Evolutionary conservation across 2,329 filamentous ascomycete genomes (phyloP), one percentile per base, ranked within the genome.

Genomic region (Fusarium brachygibbosum): DNA sequence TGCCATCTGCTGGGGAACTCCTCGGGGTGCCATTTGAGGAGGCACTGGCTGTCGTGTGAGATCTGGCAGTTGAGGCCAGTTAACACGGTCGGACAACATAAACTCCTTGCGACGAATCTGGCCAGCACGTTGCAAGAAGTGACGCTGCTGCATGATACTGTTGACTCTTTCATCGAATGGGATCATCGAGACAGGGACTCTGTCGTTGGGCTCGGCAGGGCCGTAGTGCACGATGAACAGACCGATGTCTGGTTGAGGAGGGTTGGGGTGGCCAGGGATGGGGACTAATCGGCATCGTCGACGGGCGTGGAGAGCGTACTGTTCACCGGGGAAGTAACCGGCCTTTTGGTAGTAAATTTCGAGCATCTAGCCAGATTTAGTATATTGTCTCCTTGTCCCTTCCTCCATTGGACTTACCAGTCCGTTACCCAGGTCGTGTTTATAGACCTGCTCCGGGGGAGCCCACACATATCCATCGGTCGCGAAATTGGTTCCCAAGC

Each of bases 381-480:
- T 60, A 56, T 42, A 14, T 5, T n/a, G 17, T 16, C 25, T 42
- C 44, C 29, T 21, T 16, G 23, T 29, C 10, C 4, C n/a, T 34
- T n/a, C 17, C 21, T 49, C 21, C 14, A 31, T 38, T 34, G 17
- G 4, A 51, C 58, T 56, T 83, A 88, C 87, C 78, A 88, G 75
- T 51, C 85, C 86, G 70, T 88, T 86, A 66, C 90, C 87, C 63
- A 89, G 80, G 57, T 97, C 91, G 66, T 94, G 90, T 68, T 90
- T 90, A 72, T 90, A 95, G 42, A 88, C 88, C 54, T 90, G 86
- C 81, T 99, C 95, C 8, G 88, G 87, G 71, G 94, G 92, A 17
- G 90, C 90, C 94, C 94, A 99, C 19, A 98, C 85, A 78, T 94
- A 97, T 46, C 96, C 96, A 82, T 99, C 95, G 35, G 92, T 97